phyloP scores from a whole-genome alignment of 176 grass and related monocot species.

The Musa beccarii region DNA sequence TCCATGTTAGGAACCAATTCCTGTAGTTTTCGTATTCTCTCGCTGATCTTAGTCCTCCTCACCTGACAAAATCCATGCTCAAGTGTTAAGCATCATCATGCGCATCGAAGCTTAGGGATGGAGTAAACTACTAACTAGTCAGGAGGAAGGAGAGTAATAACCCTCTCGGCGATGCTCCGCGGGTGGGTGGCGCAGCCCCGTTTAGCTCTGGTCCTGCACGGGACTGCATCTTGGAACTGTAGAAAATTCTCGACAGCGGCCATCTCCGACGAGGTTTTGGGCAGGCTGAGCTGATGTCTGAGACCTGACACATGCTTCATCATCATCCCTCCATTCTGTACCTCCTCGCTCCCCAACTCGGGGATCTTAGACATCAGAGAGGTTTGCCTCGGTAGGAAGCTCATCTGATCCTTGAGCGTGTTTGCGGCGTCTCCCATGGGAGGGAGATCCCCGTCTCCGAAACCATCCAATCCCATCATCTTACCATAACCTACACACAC shows the following conservation, averaged over 20 bases:
- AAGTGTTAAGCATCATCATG: neutral
- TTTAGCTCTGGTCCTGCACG: constrained; percentile 92
- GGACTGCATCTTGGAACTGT: constrained; percentile 90
- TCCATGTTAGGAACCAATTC: constrained; percentile 99
- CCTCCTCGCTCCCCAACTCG: constrained; percentile 73
- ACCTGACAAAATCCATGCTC: constrained; percentile 35
- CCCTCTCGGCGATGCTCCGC: constrained; percentile 94
- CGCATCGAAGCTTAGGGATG: neutral
- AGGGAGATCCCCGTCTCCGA: constrained; percentile 30
- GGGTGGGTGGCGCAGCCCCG: constrained; percentile 93
- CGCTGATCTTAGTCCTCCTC: constrained; percentile 91
- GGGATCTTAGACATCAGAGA: constrained; percentile 98
- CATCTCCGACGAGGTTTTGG: constrained; percentile 77
- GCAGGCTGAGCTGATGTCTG: constrained; percentile 73
- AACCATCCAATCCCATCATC: constrained; percentile 26
- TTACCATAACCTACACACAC: neutral
- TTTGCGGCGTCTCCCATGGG: constrained; percentile 9
- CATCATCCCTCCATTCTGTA: constrained; percentile 35
- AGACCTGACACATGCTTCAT: constrained; percentile 17
- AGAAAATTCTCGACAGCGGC: constrained; percentile 79
- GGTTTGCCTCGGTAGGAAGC: constrained; percentile 87
- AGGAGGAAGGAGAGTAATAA: constrained; percentile 15
- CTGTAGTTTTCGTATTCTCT: constrained; percentile 91
- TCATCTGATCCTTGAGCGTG: constrained; percentile 57
- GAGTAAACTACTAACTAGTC: neutral